Percentiles rank a stretch among this genome's conserved stretches.
These are phyloP conservation scores for Ophiorrhiza pumila DNA, from an alignment of 257 asterid genomes.

Conservation along the genomic window DNA sequence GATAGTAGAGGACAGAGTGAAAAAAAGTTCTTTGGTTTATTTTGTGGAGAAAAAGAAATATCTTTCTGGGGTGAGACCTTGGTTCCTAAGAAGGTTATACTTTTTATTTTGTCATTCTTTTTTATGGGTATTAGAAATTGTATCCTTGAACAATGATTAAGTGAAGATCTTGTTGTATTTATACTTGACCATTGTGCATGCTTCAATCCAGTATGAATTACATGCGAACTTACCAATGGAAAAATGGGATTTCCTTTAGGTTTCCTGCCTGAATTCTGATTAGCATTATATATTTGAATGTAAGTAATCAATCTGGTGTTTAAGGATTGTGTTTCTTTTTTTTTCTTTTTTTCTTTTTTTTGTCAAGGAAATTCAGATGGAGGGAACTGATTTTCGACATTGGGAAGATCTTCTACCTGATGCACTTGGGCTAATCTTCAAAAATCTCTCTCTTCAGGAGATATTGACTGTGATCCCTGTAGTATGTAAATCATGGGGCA, in stretches of 20 bases:
- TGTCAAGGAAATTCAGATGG: conserved; percentile 24
- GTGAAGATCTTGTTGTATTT: neutral
- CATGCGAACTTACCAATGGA: neutral
- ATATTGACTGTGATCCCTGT: conserved; percentile 35
- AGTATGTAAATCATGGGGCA: conserved; percentile 42
- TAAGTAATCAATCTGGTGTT: neutral
- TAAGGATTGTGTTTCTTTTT: neutral
- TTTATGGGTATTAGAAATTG: neutral
- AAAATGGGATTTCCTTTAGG: neutral
- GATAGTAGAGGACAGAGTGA: neutral
- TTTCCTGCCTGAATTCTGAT: neutral
- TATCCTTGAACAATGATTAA: neutral
- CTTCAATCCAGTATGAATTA: neutral
- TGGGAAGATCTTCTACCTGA: conserved; percentile 47
- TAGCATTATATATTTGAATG: neutral
- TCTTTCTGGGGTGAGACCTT: neutral
- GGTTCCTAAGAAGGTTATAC: neutral
- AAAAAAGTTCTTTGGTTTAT: neutral
- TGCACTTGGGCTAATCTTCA: conserved; percentile 40
- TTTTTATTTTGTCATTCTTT: neutral
- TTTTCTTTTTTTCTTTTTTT: too few relatives aligned
- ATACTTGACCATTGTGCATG: neutral
- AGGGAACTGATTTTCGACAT: conserved; percentile 20
- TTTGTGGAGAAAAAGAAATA: neutral
- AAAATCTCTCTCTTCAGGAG: conserved; percentile 37